These are phyloP conservation scores for Fusarium cyanostomum DNA, from an alignment of 2,329 filamentous ascomycete genomes.

Conservation along the genomic window DNA sequence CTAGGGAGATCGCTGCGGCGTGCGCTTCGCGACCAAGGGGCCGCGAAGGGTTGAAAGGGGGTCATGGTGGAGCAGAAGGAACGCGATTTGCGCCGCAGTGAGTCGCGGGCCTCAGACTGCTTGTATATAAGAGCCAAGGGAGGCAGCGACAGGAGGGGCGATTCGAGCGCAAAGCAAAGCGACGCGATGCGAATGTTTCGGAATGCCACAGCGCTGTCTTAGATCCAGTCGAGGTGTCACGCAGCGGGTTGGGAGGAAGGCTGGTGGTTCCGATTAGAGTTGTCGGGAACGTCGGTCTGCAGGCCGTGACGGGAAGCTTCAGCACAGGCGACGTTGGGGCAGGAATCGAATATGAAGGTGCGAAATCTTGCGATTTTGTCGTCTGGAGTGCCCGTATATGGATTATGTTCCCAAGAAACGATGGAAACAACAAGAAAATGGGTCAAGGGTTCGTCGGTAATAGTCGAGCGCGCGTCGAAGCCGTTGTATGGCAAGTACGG, in stretches of 20 bases:
- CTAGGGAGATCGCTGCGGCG: conserved; percentile 53
- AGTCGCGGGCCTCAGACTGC: conserved; percentile 15
- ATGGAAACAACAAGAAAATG: conserved; percentile 20
- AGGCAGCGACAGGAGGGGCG: conserved; percentile 9
- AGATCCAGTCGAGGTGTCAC: conserved; percentile 27
- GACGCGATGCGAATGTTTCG: conserved; percentile 34
- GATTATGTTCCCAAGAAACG: conserved; percentile 14
- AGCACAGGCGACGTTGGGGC: background rate
- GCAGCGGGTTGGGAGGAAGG: conserved; percentile 7
- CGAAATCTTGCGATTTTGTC: conserved; percentile 18
- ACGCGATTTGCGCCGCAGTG: conserved; percentile 33
- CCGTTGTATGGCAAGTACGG: conserved; percentile 2
- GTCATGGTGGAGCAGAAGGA: conserved; percentile 51
- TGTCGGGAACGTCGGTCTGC: conserved; percentile 11
- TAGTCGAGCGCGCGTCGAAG: conserved; percentile 15
- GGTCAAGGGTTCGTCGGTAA: background rate
- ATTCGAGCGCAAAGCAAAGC: conserved; percentile 24
- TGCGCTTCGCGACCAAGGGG: conserved; percentile 56
- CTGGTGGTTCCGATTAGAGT: conserved; percentile 11
- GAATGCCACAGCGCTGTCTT: conserved; percentile 39
- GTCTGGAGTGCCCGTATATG: conserved; percentile 17
- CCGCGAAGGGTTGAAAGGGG: conserved; percentile 56
- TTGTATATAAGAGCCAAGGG: conserved; percentile 27
- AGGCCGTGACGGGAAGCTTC: background rate
- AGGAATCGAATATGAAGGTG: background rate